Conservation (phyloP, 2,329 filamentous ascomycete genomes). For the Xylariales sp. region DNA sequence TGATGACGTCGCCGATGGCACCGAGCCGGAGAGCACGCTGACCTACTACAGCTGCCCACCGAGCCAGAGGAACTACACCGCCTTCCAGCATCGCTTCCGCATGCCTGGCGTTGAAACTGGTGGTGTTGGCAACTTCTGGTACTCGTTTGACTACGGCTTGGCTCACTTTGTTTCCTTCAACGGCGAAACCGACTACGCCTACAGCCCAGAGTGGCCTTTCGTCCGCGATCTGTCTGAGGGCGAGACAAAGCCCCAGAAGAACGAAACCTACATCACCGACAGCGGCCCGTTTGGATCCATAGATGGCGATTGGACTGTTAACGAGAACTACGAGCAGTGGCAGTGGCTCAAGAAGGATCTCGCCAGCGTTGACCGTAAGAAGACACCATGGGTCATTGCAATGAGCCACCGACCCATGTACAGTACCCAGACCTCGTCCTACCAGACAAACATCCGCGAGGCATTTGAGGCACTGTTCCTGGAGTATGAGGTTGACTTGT, state of each 20-base stretch:
- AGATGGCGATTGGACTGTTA: slow-evolving; percentile 11
- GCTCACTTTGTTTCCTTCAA: slow-evolving; percentile 50
- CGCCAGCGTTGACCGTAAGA: slow-evolving; percentile 47
- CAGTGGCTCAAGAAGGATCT: slow-evolving; percentile 53
- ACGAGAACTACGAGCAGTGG: slow-evolving; percentile 38
- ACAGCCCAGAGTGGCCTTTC: slow-evolving; percentile 40
- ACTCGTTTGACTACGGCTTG: slow-evolving; percentile 57
- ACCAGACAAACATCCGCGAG: slow-evolving; percentile 24
- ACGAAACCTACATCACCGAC: slow-evolving; percentile 16
- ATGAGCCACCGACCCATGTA: slow-evolving; percentile 44
- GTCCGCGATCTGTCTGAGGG: slow-evolving; percentile 31
- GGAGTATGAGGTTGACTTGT: slow-evolving; percentile 53
- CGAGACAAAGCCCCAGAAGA: background rate
- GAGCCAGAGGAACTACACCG: slow-evolving; percentile 35
- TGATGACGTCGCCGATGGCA: slow-evolving; percentile 26
- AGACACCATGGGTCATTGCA: slow-evolving; percentile 51
- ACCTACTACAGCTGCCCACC: slow-evolving; percentile 26
- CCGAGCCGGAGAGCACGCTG: slow-evolving; percentile 37
- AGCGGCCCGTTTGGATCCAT: slow-evolving; percentile 44
- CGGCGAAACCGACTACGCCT: slow-evolving; percentile 52
- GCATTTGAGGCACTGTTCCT: slow-evolving; percentile 52
- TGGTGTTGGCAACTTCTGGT: slow-evolving; percentile 51
- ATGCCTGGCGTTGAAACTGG: slow-evolving; percentile 40
- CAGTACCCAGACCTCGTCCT: slow-evolving; percentile 23
- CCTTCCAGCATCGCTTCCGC: slow-evolving; percentile 38